phyloP scores from a whole-genome alignment of 2,329 filamentous ascomycete genomes.

The Pseudomassariella vexata region DNA sequence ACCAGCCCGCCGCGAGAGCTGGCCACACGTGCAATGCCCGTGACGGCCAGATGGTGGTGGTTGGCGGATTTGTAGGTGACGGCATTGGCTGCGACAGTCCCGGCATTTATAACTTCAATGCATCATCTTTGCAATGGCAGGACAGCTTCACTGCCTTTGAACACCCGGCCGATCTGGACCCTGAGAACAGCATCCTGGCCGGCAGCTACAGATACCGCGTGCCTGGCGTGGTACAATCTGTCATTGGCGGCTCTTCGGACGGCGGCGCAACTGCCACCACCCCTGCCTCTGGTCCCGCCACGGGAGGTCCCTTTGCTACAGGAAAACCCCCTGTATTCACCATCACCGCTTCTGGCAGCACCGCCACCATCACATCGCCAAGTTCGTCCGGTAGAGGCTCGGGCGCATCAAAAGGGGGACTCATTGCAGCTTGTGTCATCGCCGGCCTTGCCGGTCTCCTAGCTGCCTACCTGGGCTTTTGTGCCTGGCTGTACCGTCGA shows the following conservation, averaged over 20 bases:
- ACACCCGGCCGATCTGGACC: slow-evolving; percentile 36
- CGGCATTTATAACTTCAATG: slow-evolving; percentile 69
- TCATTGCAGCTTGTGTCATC: slow-evolving; percentile 47
- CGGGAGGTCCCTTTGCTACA: slow-evolving; percentile 64
- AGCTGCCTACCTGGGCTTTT: slow-evolving; percentile 63
- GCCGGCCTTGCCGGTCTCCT: slow-evolving; percentile 60
- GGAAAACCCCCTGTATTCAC: slow-evolving; percentile 67
- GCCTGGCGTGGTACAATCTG: slow-evolving; percentile 54
- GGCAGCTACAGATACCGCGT: slow-evolving; percentile 62
- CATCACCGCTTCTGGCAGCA: slow-evolving; percentile 44
- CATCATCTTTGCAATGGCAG: slow-evolving; percentile 58
- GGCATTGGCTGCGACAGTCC: slow-evolving; percentile 59
- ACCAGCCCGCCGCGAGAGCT: slow-evolving; percentile 53
- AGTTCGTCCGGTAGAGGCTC: slow-evolving; percentile 25
- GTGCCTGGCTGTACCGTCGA: slow-evolving; percentile 66
- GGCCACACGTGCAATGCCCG: slow-evolving; percentile 66
- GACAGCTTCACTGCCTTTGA: slow-evolving; percentile 54
- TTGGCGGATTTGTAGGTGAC: slow-evolving; percentile 62
- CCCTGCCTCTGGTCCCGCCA: slow-evolving; percentile 56
- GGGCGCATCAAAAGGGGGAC: slow-evolving; percentile 28
- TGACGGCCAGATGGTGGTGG: slow-evolving; percentile 64
- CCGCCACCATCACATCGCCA: slow-evolving; percentile 32
- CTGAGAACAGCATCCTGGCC: slow-evolving; percentile 47
- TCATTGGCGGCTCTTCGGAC: slow-evolving; percentile 53
- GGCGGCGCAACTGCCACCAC: slow-evolving; percentile 63